Percentiles rank a stretch among this genome's conserved stretches.
These are phyloP conservation scores for Amyloporia xantha DNA, from an alignment of 768 basidiomycete genomes.

Conservation along the genomic window DNA sequence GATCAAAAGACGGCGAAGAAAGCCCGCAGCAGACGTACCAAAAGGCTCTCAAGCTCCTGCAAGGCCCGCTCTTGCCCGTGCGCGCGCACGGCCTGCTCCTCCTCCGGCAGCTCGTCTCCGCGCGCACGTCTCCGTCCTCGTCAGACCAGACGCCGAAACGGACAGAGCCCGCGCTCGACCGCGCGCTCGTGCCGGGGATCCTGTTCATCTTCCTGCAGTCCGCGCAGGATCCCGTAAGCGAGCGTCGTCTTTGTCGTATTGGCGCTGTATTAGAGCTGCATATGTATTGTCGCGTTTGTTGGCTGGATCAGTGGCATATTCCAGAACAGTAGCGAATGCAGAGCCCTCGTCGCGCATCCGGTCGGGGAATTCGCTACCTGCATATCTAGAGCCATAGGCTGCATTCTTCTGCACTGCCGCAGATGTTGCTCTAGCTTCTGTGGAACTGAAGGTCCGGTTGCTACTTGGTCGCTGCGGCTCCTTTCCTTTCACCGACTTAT, in stretches of 20 bases:
- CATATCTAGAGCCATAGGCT: neutral
- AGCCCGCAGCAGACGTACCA: constrained; percentile 66
- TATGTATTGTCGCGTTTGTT: neutral
- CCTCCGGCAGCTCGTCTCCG: constrained; percentile 67
- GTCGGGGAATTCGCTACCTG: neutral
- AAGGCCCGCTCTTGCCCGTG: constrained; percentile 90
- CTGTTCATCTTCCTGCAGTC: constrained; percentile 81
- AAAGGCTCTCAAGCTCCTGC: constrained; percentile 78
- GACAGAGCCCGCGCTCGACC: constrained; percentile 33
- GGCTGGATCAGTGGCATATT: neutral
- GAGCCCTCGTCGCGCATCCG: neutral
- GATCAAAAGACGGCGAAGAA: constrained; percentile 29
- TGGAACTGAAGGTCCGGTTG: too few species aligned
- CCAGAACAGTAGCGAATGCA: neutral
- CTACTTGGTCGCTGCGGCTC: too few species aligned
- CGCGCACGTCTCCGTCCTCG: constrained; percentile 16
- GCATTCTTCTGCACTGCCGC: neutral
- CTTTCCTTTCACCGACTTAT: too few species aligned
- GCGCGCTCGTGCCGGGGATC: constrained; percentile 73
- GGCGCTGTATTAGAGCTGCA: neutral
- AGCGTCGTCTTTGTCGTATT: neutral
- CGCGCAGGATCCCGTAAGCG: constrained; percentile 59
- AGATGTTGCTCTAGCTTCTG: too few species aligned
- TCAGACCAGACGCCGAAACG: constrained; percentile 3
- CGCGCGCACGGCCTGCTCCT: constrained; percentile 87